Percentiles rank a stretch among this genome's conserved stretches.
Evolutionary conservation across 306 rosid genomes (phyloP).

Genomic region (Benincasa hispida): DNA sequence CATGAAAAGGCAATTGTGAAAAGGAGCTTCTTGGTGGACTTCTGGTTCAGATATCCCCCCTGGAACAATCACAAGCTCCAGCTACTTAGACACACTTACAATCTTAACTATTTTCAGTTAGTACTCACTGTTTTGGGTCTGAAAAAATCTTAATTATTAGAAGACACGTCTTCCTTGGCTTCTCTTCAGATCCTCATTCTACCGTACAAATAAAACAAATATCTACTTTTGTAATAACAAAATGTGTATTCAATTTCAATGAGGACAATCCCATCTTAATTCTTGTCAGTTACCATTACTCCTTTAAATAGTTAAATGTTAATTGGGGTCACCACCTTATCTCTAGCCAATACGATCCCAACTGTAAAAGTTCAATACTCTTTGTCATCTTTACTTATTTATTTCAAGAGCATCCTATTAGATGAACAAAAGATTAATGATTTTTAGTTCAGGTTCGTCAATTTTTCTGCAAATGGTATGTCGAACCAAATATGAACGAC

Average conservation of each 20-base stretch:
- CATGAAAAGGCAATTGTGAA: slow-evolving; percentile 40
- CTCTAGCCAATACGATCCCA: not conserved
- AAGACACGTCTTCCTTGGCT: not conserved
- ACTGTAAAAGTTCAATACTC: not conserved
- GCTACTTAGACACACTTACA: slow-evolving; percentile 38
- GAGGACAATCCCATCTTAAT: not conserved
- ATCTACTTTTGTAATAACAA: not conserved
- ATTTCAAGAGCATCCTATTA: not conserved
- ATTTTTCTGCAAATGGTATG: not conserved
- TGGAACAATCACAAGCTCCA: slow-evolving; percentile 49
- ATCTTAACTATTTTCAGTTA: slow-evolving; percentile 35
- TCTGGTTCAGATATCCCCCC: slow-evolving; percentile 77
- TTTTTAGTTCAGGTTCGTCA: not conserved
- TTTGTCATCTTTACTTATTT: not conserved
- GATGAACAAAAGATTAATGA: not conserved
- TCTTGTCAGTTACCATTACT: not conserved
- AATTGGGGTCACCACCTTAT: not conserved
- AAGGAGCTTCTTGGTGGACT: slow-evolving; percentile 45
- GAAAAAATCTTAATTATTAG: slow-evolving; percentile 13
- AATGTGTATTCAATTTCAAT: not conserved
- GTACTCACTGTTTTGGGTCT: slow-evolving; percentile 42
- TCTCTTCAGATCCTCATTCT: not conserved
- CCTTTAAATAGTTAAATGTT: not conserved
- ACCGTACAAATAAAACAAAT: not conserved
- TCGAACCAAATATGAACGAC: not conserved